Evolutionary conservation across 2,329 filamentous ascomycete genomes (phyloP), one percentile per base, ranked within the genome.

Genomic region (Xylariaceae sp.): DNA sequence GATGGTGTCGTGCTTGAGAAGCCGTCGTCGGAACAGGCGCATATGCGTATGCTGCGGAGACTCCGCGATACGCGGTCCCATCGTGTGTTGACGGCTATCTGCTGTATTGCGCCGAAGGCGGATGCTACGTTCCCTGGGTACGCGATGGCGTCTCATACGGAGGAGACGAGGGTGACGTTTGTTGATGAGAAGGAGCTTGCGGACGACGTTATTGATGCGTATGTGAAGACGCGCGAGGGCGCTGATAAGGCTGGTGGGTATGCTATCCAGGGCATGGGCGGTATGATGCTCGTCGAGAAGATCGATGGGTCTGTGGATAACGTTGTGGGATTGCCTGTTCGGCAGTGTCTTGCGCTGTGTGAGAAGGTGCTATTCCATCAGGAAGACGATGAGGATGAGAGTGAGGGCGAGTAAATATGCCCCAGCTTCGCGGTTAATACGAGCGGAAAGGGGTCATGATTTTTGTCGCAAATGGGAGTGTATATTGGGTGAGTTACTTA

Each of bases 171-270:
- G 62, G 94, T 99, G n/a, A 85, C 83, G 71, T 99, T 99, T 75
- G 90, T 92, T 71, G 75, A 80, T 60, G 83, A 82, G 66, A 67
- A 69, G 11, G 77, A 82, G 13, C 71, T 85, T 60, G 77, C 79
- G 11, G 93, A 99, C 76, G 92, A 96, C 61, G 82, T 96, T 66
- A 87, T 97, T 60, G 78, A 90, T 67, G 83, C 78, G 4, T 92
- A 92, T 71, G 88, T 92, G 59, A 82, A 81, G 70, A 97, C 93
- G 18, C 82, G 93, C 57, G 94, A 99, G 78, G 94, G 94, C 1
- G 92, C 86, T 9, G 94, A 97, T 74, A 99, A 97, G 79, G 94
- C 94, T 0, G 94, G 94, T 1, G 94, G 94, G 0, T 99, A 99
- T 74, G 94, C 91, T 1, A 84, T 99, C 56, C 94, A 99, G 75